phyloP scores from a whole-genome alignment of 768 basidiomycete species.

The Psilocybe subaeruginosa region DNA sequence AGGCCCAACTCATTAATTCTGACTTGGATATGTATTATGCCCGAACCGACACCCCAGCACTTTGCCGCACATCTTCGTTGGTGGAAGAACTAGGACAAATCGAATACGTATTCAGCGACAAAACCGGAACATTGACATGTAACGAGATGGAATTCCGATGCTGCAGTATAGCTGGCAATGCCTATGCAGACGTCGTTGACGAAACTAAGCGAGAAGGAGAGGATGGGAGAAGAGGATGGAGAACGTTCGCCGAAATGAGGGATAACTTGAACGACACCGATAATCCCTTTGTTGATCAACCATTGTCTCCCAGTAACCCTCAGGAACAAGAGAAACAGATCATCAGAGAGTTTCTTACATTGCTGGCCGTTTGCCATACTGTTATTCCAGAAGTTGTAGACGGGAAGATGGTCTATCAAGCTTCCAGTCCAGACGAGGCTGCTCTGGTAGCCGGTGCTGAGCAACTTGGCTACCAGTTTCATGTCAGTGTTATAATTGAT shows the following conservation, averaged over 20 bases:
- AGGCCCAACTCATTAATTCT: slow-evolving; percentile 95
- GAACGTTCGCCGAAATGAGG: slow-evolving; percentile 78
- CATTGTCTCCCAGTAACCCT: slow-evolving; percentile 32
- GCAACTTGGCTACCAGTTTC: slow-evolving; percentile 89
- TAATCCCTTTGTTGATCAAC: slow-evolving; percentile 63
- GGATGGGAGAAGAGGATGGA: slow-evolving; percentile 67
- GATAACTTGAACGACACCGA: slow-evolving; percentile 50
- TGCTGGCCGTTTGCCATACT: slow-evolving; percentile 96
- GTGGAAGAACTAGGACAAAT: slow-evolving; percentile 99
- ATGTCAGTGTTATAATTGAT: slow-evolving; percentile 56
- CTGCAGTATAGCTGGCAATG: slow-evolving; percentile 85
- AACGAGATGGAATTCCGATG: slow-evolving; percentile 99
- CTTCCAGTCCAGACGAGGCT: slow-evolving; percentile 97
- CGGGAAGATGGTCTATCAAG: slow-evolving; percentile 93
- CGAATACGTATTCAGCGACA: slow-evolving; percentile 94
- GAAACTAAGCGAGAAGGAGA: slow-evolving; percentile 74
- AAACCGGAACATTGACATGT: slow-evolving; percentile 92
- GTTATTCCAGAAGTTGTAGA: slow-evolving; percentile 93
- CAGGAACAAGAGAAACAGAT: slow-evolving; percentile 52
- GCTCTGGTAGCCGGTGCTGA: slow-evolving; percentile 96
- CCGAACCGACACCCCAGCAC: slow-evolving; percentile 91
- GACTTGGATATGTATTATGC: slow-evolving; percentile 99
- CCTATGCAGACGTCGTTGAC: slow-evolving; percentile 91
- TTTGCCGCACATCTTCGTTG: slow-evolving; percentile 96
- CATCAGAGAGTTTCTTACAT: slow-evolving; percentile 72